Conservation (phyloP, 257 asterid genomes). For the Thymus mandschuricus region DNA sequence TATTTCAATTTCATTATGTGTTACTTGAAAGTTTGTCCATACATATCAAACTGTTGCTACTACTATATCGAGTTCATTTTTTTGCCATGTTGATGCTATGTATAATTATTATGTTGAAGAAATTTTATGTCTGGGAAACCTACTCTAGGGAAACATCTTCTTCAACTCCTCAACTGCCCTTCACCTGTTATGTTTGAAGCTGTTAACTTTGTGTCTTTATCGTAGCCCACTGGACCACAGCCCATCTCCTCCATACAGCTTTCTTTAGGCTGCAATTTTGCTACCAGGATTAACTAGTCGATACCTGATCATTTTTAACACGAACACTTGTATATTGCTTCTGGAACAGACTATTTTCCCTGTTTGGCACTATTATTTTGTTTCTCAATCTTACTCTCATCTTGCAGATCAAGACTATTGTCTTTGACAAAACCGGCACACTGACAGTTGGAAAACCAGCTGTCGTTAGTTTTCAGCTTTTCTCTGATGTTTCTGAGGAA, state of each 20-base stretch:
- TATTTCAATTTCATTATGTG: neutral
- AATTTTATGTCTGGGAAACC: neutral
- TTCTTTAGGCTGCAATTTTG: too few relatives aligned
- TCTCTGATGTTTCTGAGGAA: conserved; percentile 68
- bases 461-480: conserved; percentile 79
- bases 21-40: neutral
- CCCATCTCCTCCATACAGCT: too few relatives aligned
- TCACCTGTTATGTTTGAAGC: conserved; percentile 4
- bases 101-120: neutral
- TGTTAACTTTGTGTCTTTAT: too few relatives aligned
- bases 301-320: too few relatives aligned
- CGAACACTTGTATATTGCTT: too few relatives aligned
- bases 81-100: conserved; percentile 2
- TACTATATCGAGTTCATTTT: conserved; percentile 5
- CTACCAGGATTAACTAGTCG: too few relatives aligned
- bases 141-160: neutral
- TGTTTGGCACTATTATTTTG: conserved; percentile 16
- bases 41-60: conserved; percentile 9
- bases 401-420: conserved; percentile 75
- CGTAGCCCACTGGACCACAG: too few relatives aligned
- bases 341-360: conserved; percentile 8
- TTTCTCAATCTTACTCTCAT: conserved; percentile 25
- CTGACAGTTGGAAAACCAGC: conserved; percentile 89
- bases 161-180: neutral
- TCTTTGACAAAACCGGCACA: conserved; percentile 95